phyloP scores from a whole-genome alignment of 2,329 filamentous ascomycete genomes.

The Thielaviopsis populi region DNA sequence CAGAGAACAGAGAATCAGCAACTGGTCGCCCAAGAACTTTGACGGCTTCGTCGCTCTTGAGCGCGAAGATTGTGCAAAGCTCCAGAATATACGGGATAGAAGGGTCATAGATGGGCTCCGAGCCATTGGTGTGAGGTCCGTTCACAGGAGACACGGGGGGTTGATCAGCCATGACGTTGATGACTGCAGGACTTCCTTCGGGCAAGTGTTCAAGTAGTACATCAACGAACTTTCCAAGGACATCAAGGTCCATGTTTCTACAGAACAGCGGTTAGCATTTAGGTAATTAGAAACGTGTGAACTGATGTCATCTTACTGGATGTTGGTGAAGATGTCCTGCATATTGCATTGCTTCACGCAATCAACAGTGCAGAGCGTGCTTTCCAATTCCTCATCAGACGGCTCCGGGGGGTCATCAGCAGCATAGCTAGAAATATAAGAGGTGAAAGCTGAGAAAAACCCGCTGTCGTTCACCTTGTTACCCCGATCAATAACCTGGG shows the following conservation, averaged over 20 bases:
- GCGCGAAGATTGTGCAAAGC: slow-evolving; percentile 65
- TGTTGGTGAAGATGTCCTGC: slow-evolving; percentile 65
- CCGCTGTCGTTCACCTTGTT: slow-evolving; percentile 64
- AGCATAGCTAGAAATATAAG: slow-evolving; percentile 96
- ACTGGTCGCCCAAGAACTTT: slow-evolving; percentile 62
- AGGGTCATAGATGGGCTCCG: slow-evolving; percentile 62
- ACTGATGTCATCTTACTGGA: slow-evolving; percentile 42
- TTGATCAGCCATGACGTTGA: slow-evolving; percentile 78
- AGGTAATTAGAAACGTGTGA: neutral
- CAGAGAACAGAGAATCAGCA: slow-evolving; percentile 61
- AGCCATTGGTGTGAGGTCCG: slow-evolving; percentile 36
- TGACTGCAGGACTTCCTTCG: slow-evolving; percentile 64
- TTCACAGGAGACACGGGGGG: slow-evolving; percentile 47
- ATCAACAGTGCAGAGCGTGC: slow-evolving; percentile 84
- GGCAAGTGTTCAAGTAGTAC: slow-evolving; percentile 72
- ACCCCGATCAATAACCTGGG: slow-evolving; percentile 81
- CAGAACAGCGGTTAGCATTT: neutral
- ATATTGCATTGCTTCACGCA: slow-evolving; percentile 85
- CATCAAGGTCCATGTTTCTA: slow-evolving; percentile 46
- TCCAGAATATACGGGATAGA: slow-evolving; percentile 82
- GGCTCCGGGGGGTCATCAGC: slow-evolving; percentile 95
- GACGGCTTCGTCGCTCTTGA: slow-evolving; percentile 60
- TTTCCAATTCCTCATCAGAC: slow-evolving; percentile 91
- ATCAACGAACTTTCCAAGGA: slow-evolving; percentile 40
- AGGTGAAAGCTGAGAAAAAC: slow-evolving; percentile 85